Base-by-base conservation (phyloP, 176 grass and related monocot genomes). In the Olyra latifolia region DNA sequence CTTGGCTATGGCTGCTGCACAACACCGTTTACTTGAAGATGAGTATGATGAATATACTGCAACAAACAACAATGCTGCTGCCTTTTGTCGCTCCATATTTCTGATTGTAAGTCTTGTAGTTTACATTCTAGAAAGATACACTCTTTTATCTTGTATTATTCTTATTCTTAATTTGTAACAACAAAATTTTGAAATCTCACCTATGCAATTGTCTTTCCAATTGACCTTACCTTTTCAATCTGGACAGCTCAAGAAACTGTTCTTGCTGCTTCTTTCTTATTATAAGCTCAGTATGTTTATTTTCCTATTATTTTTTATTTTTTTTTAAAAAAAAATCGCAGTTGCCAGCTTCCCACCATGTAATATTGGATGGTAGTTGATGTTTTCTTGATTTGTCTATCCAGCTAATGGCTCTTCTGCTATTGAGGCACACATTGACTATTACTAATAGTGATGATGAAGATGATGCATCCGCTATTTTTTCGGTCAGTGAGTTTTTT, bases 331-430 rank as follows among this genome's bases (percentile, higher is more conserved):
- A 49, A 49, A 45, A 38, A 29, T n/a, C 15, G 38, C 1, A 11
- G n/a, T 6, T 71, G 29, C 23, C 42, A 47, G 10, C 24, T 56
- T 58, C 2, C 30, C 42, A 47, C 13, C 14, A 63, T 87, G 55
- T 71, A 25, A 38, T 42, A 56, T 56, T 59, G 35, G 59, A 45
- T 70, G 44, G 42, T 50, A 69, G 9, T 29, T 54, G 39, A 75
- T 49, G 17, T 64, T 45, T 72, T 27, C 67, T 58, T n/a, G 27
- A 10, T 80, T 39, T 89, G 16, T 68, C 27, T 77, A 40, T 80
- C 20, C 90, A 98, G 95, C 84, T 98, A 77, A 98, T 98, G 89
- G 95, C 95, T 15, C 92, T 98, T 90, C 80, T 98, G 53, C 87
- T 98, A 55, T 90, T 98, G 74, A 98, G 95, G 88, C 92, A 98